Conservation (phyloP, 352 stramenopile species). For the Pythium biforme region DNA sequence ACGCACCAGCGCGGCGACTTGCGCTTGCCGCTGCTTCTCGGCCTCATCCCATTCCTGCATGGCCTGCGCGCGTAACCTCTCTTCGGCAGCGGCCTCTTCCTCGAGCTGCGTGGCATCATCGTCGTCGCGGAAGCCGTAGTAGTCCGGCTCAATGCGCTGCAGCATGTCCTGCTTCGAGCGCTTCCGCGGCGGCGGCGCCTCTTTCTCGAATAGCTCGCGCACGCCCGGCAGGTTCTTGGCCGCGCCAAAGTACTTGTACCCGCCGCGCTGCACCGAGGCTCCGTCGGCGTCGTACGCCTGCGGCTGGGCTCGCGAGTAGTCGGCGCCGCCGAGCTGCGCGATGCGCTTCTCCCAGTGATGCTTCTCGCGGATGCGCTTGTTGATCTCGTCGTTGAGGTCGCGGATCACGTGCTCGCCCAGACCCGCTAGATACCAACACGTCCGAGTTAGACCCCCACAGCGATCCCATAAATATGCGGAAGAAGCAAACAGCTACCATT, state of each 20-base stretch:
- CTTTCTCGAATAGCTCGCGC: constrained; percentile 92
- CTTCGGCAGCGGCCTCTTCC: constrained; percentile 49
- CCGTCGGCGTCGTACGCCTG: constrained; percentile 80
- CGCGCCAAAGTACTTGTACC: constrained; percentile 97
- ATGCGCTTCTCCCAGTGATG: constrained; percentile 86
- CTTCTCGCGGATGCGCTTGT: constrained; percentile 96
- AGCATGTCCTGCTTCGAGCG: constrained; percentile 84
- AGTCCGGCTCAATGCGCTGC: constrained; percentile 87
- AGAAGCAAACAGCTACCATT: constrained; percentile 67
- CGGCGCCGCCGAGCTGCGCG: constrained; percentile 86
- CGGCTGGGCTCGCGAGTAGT: constrained; percentile 86
- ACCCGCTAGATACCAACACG: constrained; percentile 45
- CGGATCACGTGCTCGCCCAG: constrained; percentile 95
- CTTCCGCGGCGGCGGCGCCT: constrained; percentile 57
- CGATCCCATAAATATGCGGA: too few species aligned
- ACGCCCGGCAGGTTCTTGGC: constrained; percentile 96
- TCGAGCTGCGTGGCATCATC: constrained; percentile 55
- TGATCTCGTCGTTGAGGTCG: constrained; percentile 99
- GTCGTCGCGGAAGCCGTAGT: constrained; percentile 75
- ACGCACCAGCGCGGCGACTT: constrained; percentile 13
- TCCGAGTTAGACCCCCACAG: too few species aligned
- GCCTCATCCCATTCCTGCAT: constrained; percentile 58
- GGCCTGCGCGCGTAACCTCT: constrained; percentile 41
- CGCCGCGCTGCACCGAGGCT: constrained; percentile 57
- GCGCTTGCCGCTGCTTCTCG: constrained; percentile 36